Percentiles rank a stretch among this genome's conserved stretches.
Evolutionary conservation across 306 rosid species (phyloP).

Genomic region (Quillaja saponaria): DNA sequence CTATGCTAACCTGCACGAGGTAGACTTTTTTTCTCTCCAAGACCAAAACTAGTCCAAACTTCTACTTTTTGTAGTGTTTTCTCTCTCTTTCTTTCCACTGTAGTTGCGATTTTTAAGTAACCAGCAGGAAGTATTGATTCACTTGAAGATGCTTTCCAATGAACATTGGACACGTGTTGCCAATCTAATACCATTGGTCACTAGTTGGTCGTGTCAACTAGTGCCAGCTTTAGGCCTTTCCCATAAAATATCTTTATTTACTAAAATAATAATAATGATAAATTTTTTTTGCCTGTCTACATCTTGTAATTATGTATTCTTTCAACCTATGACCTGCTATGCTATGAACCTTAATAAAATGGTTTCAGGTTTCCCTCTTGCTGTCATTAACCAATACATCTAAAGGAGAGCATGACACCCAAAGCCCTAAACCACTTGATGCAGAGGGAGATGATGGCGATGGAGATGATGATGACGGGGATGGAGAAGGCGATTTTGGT

Average conservation of each 20-base stretch:
- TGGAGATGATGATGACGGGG: conserved; percentile 49
- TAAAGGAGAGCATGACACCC: conserved; percentile 42
- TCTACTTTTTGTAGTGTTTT: too few species aligned
- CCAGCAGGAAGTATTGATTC: conserved; percentile 36
- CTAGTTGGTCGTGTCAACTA: too few species aligned
- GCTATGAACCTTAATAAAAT: conserved; percentile 1
- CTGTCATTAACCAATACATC: conserved; percentile 28
- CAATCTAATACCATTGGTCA: too few species aligned
- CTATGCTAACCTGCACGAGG: conserved; percentile 2
- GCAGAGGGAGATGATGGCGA: conserved; percentile 63
- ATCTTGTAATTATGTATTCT: too few species aligned
- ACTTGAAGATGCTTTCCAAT: conserved; percentile 37
- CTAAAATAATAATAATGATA: not conserved
- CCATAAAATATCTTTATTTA: too few species aligned
- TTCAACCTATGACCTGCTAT: too few species aligned
- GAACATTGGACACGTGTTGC: conserved; percentile 27
- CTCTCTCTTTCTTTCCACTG: too few species aligned
- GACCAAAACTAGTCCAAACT: too few species aligned
- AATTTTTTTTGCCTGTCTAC: not conserved
- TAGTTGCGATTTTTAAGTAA: too few species aligned
- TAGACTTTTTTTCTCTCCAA: too few species aligned
- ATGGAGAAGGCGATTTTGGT: conserved; percentile 60
- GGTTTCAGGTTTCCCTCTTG: conserved; percentile 50
- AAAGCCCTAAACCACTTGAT: conserved; percentile 49
- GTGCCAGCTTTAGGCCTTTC: too few species aligned